Evolutionary conservation across 495 filamentous ascomycete species (phyloP), one percentile per base, ranked within the genome.

Genomic region (Extremus antarcticus): DNA sequence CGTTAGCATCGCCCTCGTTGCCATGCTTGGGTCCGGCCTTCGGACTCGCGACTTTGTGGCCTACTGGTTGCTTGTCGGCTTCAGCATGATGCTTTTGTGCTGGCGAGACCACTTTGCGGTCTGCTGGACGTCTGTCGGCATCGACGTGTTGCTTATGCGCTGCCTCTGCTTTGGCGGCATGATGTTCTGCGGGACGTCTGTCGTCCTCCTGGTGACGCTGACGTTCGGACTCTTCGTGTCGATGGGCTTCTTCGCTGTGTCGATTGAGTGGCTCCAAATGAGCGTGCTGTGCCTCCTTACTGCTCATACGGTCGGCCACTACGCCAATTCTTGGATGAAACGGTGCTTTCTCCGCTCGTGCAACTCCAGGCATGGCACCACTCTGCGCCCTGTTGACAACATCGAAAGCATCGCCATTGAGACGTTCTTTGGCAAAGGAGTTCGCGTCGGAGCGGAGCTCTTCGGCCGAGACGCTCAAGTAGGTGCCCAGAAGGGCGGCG

Each of bases 251-350:
- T 4, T 35, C 29, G 7, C 13, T 4, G 29, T 35, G 29, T 13
- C 13, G 4, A 7, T 13, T 13, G 13, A 35, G 13, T 35, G 29
- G 29, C 13, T 35, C 29, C 29, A 35, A 35, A 4, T 4, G 29
- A 35, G 29, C 29, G 29, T 35, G 29, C 13, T 35, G 29, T 35
- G 13, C 13, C 29, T 35, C 7, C 29, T 35, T 35, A 13, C 29
- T 35, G 29, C 13, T 4, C 29, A 35, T 35, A n/a, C 41, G 41
- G n/a, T 45, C 7, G 4, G 4, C 16, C 4, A 45, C 41, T 4
- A 45, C 41, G n/a, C 41, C 41, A n/a, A 45, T 45, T 17, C 41
- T 45, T n/a, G 41, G 41, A 45, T 45, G 41, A n/a, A 45, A 45
- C 8, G 15, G 16, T 7, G 41, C 41, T 7, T 45, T 45, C 19